These are phyloP conservation scores for Colletotrichum magnum DNA, from an alignment of 2,329 filamentous ascomycete genomes.

Conservation along the genomic window DNA sequence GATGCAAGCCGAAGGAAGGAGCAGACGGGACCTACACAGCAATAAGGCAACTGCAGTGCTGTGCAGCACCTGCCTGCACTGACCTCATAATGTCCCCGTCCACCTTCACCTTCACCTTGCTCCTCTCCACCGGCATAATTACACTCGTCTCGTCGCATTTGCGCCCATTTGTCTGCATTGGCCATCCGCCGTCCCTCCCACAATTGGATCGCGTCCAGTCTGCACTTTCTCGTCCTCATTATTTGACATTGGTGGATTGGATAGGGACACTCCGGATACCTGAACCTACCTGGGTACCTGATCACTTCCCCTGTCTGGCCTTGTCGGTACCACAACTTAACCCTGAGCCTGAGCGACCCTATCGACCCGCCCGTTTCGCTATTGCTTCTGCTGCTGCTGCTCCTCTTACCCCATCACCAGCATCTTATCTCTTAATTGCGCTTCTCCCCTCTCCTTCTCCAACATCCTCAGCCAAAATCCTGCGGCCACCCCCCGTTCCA, in stretches of 20 bases:
- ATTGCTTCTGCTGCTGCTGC: background rate
- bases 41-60: too few species aligned
- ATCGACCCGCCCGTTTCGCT: constrained; percentile 1
- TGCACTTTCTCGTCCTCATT: background rate
- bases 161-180: constrained; percentile 17
- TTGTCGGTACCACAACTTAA: constrained; percentile 2
- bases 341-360: background rate
- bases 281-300: background rate
- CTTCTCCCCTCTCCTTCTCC: constrained; percentile 4
- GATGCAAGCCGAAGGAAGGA: too few species aligned
- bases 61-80: constrained; percentile 22
- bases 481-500: constrained; percentile 1
- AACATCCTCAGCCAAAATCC: constrained; percentile 20
- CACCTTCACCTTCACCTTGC: background rate
- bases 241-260: background rate
- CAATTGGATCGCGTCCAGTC: background rate
- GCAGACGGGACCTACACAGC: too few species aligned
- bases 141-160: constrained; percentile 19
- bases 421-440: constrained; percentile 31
- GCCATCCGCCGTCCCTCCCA: background rate
- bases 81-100: constrained; percentile 30
- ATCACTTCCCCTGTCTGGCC: background rate
- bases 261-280: too few species aligned
- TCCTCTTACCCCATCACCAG: constrained; percentile 7
- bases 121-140: constrained; percentile 33